Evolutionary conservation across 768 basidiomycete species (phyloP).

Genomic region (Crepidotus variabilis): DNA sequence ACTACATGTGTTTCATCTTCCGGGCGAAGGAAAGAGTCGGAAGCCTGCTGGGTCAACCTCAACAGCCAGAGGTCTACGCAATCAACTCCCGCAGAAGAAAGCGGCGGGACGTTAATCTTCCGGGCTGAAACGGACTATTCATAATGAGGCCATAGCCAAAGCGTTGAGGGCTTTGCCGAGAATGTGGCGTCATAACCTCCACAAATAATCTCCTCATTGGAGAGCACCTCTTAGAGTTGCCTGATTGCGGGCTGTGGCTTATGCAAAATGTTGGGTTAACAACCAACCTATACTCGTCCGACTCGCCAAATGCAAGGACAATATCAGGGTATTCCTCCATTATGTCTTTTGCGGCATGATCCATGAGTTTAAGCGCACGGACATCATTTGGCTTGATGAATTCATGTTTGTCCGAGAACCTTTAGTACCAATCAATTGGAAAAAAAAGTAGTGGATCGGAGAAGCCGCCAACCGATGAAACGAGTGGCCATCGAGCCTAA

Average conservation of each 20-base stretch:
- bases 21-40: too few relatives aligned
- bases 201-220: too few relatives aligned
- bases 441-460: background rate
- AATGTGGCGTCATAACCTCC: too few relatives aligned
- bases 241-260: background rate
- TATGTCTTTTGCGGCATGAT: conserved; percentile 75
- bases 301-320: conserved; percentile 89
- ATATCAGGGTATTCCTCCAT: conserved; percentile 86
- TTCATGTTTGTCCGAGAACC: conserved; percentile 79
- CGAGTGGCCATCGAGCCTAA: conserved; percentile 88
- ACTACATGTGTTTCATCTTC: too few relatives aligned
- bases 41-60: too few relatives aligned
- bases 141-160: too few relatives aligned
- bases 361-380: conserved; percentile 87
- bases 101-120: too few relatives aligned
- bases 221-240: too few relatives aligned
- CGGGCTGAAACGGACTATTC: background rate
- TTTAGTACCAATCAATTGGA: conserved; percentile 23
- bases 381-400: conserved; percentile 92
- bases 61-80: background rate
- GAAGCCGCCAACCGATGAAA: conserved; percentile 74
- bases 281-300: conserved; percentile 89
- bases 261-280: background rate
- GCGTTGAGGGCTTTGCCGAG: too few relatives aligned
- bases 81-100: too few relatives aligned